Evolutionary conservation across 768 basidiomycete genomes (phyloP).

Genomic region (Tricholoma matsutake): DNA sequence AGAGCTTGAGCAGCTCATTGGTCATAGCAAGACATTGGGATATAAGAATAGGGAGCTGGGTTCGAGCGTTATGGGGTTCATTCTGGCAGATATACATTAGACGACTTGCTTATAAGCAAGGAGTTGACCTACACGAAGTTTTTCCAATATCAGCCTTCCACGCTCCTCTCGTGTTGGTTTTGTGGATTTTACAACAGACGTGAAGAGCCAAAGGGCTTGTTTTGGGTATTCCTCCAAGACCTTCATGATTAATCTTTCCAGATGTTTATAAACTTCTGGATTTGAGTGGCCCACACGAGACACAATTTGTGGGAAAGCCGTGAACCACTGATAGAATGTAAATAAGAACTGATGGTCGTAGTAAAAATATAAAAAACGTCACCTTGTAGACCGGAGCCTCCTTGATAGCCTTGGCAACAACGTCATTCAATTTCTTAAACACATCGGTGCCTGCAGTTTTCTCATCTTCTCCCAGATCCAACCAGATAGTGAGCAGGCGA

Average conservation of each 20-base stretch:
- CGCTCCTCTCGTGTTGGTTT: conserved; percentile 56
- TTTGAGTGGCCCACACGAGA: conserved; percentile 85
- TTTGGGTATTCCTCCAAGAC: conserved; percentile 85
- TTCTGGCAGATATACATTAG: conserved; percentile 29
- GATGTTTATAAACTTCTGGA: conserved; percentile 50
- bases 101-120: background rate
- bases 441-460: conserved; percentile 27
- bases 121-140: conserved; percentile 47
- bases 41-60: conserved; percentile 48
- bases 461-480: conserved; percentile 77
- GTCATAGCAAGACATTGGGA: conserved; percentile 58
- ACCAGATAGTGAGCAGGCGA: conserved; percentile 90
- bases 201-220: conserved; percentile 92
- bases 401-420: conserved; percentile 52
- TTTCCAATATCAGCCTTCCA: conserved; percentile 55
- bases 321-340: conserved; percentile 70
- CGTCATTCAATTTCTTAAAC: conserved; percentile 55
- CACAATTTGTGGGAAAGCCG: conserved; percentile 94
- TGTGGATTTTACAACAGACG: conserved; percentile 83
- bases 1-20: conserved; percentile 64
- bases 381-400: conserved; percentile 81
- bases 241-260: conserved; percentile 62
- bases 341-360: conserved; percentile 3
- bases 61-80: conserved; percentile 40
- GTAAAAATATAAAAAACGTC: conserved; percentile 11